Base-by-base conservation (phyloP, 495 filamentous ascomycete genomes). In the Penicillium cataractarum region DNA sequence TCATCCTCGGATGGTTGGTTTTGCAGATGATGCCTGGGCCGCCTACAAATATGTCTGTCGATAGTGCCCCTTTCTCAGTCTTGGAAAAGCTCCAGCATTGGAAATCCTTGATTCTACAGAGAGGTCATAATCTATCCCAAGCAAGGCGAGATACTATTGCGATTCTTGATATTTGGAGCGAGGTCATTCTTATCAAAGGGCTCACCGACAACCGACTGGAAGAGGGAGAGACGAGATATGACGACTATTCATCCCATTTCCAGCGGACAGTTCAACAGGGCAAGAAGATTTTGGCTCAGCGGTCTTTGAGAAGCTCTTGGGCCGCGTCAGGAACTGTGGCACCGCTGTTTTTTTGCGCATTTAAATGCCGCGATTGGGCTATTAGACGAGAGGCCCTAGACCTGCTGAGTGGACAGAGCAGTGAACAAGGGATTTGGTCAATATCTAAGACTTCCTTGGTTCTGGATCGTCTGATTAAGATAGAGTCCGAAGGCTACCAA, bases 351-450 rank as follows among this genome's bases (percentile, higher is more conserved):
- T 57, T 67, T 29, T 70, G 65, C 35, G 61, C 59, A 13, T 65
- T 63, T 31, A 67, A 63, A 52, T 70, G 68, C 52, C 68, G 65
- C 13, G 62, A 70, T 39, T 70, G 65, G 64, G 6, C 35, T 1
- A 54, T 61, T 24, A 40, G 68, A 26, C 48, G 56, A 19, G 62
- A 67, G 40, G 61, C 65, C 2, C 37, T 70, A 8, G 17, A 32
- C n/a, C 24, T 70, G 4, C 50, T 70, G 17, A 39, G 33, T 10
- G 37, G 27, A 32, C 63, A 57, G 40, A 32, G 27, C 1, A 22
- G 42, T n/a, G 46, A 62, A 12, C 54, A 62, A 62, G 65, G 65
- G 1, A 58, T 59, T 24, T 68, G 62, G 65, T 57, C 55, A n/a
- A 59, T 32, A 9, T 42, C 35, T 2, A 35, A 24, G 17, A 22